Base-by-base conservation (phyloP, 1,284 basidiomycete genomes). In the Cryptococcus sp. region DNA sequence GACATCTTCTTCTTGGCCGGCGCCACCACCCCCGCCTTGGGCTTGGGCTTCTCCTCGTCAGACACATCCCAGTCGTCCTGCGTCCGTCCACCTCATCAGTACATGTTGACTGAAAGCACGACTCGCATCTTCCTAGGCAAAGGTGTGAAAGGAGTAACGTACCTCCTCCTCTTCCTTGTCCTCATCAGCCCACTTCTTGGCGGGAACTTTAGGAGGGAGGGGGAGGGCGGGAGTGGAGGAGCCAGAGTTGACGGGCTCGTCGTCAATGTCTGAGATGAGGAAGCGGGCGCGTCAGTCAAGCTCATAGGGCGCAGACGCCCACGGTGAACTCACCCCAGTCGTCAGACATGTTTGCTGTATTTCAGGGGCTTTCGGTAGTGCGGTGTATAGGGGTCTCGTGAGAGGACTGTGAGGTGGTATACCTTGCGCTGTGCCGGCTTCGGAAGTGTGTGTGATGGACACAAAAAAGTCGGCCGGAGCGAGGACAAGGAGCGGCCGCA, bases 41-140 rank as follows among this genome's bases (percentile, higher is more conserved):
- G 82, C 18, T 77, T 73, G 55, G 84, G 82, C 59, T 82, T 79
- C 62, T 85, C 83, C 54, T 88, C 87, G n/a, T 87, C 87, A 5
- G 88, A 89, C 44, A 82, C 88, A 65, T 97, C 93, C 93, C 92
- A 96, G 76, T 94, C 91, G 72, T 90, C 91, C 88, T 94, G n/a
- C 33, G 33, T 8, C 23, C 28, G 20, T 18, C n/a, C 47, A 18
- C 18, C 28, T 28, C 35, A 15, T 38, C 28, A 35, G 35, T 36
- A 49, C 33, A 20, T 20, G 24, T 18, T 4, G 13, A 43, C 40
- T 43, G 40, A 43, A 43, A 33, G 28, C n/a, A n/a, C n/a, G n/a
- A n/a, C n/a, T n/a, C n/a, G n/a, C n/a, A n/a, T n/a, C n/a, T n/a
- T n/a, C n/a, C n/a, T n/a, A n/a, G n/a, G n/a, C n/a, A n/a, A n/a